These are phyloP conservation scores for Plectosphaerella plurivora DNA, from an alignment of 2,329 filamentous ascomycete genomes.

Conservation along the genomic window DNA sequence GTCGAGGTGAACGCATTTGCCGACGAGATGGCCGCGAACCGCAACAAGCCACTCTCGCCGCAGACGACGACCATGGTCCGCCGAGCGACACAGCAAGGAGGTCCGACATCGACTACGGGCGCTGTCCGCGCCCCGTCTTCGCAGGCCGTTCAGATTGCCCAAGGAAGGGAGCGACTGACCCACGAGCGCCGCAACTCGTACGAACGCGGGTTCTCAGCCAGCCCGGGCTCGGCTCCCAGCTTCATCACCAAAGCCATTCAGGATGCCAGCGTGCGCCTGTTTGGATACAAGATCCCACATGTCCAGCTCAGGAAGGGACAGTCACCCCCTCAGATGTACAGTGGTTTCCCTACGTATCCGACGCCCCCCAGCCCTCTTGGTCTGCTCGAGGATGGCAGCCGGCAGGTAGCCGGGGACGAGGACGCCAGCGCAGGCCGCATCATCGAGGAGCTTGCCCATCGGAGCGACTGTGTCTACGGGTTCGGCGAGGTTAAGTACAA, in stretches of 20 bases:
- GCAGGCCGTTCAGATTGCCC: slow-evolving; percentile 69
- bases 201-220: slow-evolving; percentile 67
- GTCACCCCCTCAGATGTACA: slow-evolving; percentile 73
- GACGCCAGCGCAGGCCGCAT: slow-evolving; percentile 72
- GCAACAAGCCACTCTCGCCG: slow-evolving; percentile 51
- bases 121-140: slow-evolving; percentile 64
- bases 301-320: slow-evolving; percentile 56
- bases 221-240: slow-evolving; percentile 71
- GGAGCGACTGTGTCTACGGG: slow-evolving; percentile 93
- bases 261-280: slow-evolving; percentile 75
- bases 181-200: slow-evolving; percentile 78
- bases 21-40: slow-evolving; percentile 86
- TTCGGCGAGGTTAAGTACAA: slow-evolving; percentile 99
- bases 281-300: slow-evolving; percentile 66
- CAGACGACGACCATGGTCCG: slow-evolving; percentile 64
- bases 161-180: slow-evolving; percentile 59
- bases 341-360: slow-evolving; percentile 81
- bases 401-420: slow-evolving; percentile 63
- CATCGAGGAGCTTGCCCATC: slow-evolving; percentile 87
- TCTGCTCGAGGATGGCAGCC: slow-evolving; percentile 64
- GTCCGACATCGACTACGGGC: slow-evolving; percentile 63
- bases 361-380: slow-evolving; percentile 56
- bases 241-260: slow-evolving; percentile 94
- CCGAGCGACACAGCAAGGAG: slow-evolving; percentile 73
- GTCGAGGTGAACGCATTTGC: slow-evolving; percentile 97